These are phyloP conservation scores for Fusarium sp. DNA, from an alignment of 2,329 filamentous ascomycete genomes.

Conservation along the genomic window DNA sequence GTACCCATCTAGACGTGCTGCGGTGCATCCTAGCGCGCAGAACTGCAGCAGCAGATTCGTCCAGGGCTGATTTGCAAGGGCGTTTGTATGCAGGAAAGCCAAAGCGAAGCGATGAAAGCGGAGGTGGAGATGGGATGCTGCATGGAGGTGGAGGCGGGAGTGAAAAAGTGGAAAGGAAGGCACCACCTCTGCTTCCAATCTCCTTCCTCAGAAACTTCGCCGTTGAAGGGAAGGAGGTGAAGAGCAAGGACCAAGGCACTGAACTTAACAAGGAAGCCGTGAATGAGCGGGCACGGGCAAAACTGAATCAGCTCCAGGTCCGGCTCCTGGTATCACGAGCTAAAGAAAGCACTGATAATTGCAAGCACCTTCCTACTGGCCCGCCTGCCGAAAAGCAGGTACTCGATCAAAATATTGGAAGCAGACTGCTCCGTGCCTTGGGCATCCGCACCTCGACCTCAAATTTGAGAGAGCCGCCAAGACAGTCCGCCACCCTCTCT, in stretches of 20 bases:
- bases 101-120: slow-evolving; percentile 10
- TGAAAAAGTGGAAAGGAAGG: slow-evolving; percentile 12
- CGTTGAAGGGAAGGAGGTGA: slow-evolving; percentile 2
- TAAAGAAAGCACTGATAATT: slow-evolving; percentile 3
- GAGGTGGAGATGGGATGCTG: slow-evolving; percentile 7
- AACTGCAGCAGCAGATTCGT: slow-evolving; percentile 1
- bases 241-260: slow-evolving; percentile 11
- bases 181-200: slow-evolving; percentile 12
- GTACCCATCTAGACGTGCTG: slow-evolving; percentile 3
- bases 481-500: slow-evolving; percentile 8
- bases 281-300: slow-evolving; percentile 5
- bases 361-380: not conserved
- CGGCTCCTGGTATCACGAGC: not conserved
- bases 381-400: not conserved
- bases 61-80: slow-evolving; percentile 18
- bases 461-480: slow-evolving; percentile 13
- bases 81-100: slow-evolving; percentile 15
- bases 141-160: slow-evolving; percentile 6
- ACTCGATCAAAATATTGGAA: slow-evolving; percentile 7
- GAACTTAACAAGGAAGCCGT: not conserved
- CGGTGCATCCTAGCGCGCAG: slow-evolving; percentile 16
- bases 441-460: slow-evolving; percentile 3
- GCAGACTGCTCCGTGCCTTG: slow-evolving; percentile 5
- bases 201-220: slow-evolving; percentile 20
- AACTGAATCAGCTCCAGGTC: not conserved